Evolutionary conservation across 2,329 filamentous ascomycete genomes (phyloP).

Genomic region (Scedosporium minutisporum): DNA sequence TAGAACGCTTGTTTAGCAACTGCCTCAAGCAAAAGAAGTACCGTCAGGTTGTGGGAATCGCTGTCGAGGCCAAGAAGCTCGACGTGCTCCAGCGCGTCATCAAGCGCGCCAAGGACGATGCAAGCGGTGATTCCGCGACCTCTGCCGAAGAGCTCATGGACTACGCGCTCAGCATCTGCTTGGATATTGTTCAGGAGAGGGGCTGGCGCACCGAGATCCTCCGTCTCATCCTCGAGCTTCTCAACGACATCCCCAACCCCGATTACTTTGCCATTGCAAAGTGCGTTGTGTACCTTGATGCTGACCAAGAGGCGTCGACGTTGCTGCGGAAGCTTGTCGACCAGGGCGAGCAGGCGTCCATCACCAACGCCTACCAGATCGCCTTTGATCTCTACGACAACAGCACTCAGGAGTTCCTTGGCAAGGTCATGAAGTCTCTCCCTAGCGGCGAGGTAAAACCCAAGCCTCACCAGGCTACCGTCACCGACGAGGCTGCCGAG

Average conservation of each 20-base stretch:
- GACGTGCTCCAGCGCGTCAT: constrained; percentile 81
- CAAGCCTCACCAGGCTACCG: constrained; percentile 22
- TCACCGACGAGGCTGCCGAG: constrained; percentile 29
- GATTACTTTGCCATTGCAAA: constrained; percentile 98
- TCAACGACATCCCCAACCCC: constrained; percentile 83
- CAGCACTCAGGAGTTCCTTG: constrained; percentile 91
- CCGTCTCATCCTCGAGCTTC: constrained; percentile 83
- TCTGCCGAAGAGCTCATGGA: constrained; percentile 87
- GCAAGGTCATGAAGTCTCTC: constrained; percentile 76
- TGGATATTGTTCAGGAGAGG: constrained; percentile 94
- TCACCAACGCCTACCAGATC: constrained; percentile 89
- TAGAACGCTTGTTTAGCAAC: constrained; percentile 83
- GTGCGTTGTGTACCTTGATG: constrained; percentile 91
- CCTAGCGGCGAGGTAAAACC: constrained; percentile 41
- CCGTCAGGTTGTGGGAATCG: constrained; percentile 92
- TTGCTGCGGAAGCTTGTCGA: constrained; percentile 77
- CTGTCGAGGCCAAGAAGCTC: constrained; percentile 86
- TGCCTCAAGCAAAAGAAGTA: constrained; percentile 82
- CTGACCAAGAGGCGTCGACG: constrained; percentile 79
- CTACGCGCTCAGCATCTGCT: constrained; percentile 89
- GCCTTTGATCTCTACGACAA: constrained; percentile 98
- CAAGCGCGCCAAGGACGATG: constrained; percentile 77
- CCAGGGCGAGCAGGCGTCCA: constrained; percentile 66
- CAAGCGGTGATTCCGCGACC: constrained; percentile 42
- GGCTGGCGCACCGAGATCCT: constrained; percentile 76